These are phyloP conservation scores for Ogataea saltuana DNA, from an alignment of 805 yeast species.

Conservation along the genomic window DNA sequence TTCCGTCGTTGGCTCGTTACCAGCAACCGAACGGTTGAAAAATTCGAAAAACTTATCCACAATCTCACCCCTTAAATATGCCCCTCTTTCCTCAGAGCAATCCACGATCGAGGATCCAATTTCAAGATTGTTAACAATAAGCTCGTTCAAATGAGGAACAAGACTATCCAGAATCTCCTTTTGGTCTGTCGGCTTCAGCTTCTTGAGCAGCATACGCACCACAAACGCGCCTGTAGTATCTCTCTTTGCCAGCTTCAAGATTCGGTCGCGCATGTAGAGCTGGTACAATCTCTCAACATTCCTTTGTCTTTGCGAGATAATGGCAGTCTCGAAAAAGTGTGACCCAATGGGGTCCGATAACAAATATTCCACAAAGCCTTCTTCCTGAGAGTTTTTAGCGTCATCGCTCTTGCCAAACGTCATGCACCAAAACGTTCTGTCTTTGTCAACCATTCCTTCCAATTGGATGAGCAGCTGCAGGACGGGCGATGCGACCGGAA, in stretches of 20 bases:
- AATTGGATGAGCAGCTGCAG: slow-evolving; percentile 73
- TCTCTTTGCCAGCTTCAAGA: slow-evolving; percentile 72
- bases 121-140: slow-evolving; percentile 69
- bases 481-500: slow-evolving; percentile 85
- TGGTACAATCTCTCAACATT: slow-evolving; percentile 70
- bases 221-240: slow-evolving; percentile 85
- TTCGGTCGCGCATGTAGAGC: slow-evolving; percentile 71
- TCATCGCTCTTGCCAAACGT: slow-evolving; percentile 54
- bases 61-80: slow-evolving; percentile 61
- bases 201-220: slow-evolving; percentile 66
- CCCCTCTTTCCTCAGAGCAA: slow-evolving; percentile 57
- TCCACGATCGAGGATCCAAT: slow-evolving; percentile 66
- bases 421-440: slow-evolving; percentile 67
- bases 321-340: slow-evolving; percentile 77
- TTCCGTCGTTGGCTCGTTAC: too few species aligned
- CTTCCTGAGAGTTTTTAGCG: slow-evolving; percentile 61
- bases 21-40: slow-evolving; percentile 37
- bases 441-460: slow-evolving; percentile 78
- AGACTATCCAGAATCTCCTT: slow-evolving; percentile 61
- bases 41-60: slow-evolving; percentile 49
- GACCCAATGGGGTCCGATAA: slow-evolving; percentile 90
- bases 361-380: slow-evolving; percentile 78
- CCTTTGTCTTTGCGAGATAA: slow-evolving; percentile 64
- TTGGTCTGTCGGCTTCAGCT: slow-evolving; percentile 62
- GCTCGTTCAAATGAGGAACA: slow-evolving; percentile 62